These are phyloP conservation scores for Trichosporon sp. DNA, from an alignment of 1,284 basidiomycete genomes.

Conservation along the genomic window DNA sequence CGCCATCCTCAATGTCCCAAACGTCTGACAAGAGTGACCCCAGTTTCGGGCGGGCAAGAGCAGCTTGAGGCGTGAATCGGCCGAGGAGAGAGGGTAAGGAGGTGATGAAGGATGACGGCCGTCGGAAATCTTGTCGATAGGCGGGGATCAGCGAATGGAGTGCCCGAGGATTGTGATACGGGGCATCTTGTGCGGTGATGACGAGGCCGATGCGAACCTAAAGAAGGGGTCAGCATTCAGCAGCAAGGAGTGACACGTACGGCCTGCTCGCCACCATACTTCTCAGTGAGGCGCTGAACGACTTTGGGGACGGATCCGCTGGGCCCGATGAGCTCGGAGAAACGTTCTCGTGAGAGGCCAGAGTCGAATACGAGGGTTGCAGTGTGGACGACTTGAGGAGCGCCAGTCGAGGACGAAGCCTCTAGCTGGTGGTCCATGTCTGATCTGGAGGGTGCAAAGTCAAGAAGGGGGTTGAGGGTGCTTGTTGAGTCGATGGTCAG, in stretches of 20 bases:
- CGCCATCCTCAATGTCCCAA: slow-evolving; percentile 35
- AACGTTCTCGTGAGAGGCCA: slow-evolving; percentile 42
- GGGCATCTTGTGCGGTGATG: slow-evolving; percentile 32
- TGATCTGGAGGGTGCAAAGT: not conserved
- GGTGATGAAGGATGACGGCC: slow-evolving; percentile 44
- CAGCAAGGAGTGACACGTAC: slow-evolving; percentile 32
- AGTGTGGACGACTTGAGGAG: slow-evolving; percentile 31
- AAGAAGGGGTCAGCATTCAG: not conserved
- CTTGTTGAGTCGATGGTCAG: not conserved
- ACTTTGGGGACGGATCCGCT: slow-evolving; percentile 50
- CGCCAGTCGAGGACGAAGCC: slow-evolving; percentile 41
- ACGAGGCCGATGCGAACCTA: slow-evolving; percentile 34
- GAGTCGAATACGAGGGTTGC: slow-evolving; percentile 50
- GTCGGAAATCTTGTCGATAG: slow-evolving; percentile 36
- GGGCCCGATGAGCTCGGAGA: slow-evolving; percentile 42
- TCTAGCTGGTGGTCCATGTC: slow-evolving; percentile 42
- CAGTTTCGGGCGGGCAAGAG: slow-evolving; percentile 19
- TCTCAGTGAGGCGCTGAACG: slow-evolving; percentile 51
- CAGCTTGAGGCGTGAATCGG: slow-evolving; percentile 32
- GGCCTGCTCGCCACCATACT: slow-evolving; percentile 42
- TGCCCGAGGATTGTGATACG: slow-evolving; percentile 29
- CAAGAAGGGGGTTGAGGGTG: not conserved
- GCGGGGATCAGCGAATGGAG: slow-evolving; percentile 31
- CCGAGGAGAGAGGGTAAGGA: slow-evolving; percentile 39
- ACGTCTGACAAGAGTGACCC: slow-evolving; percentile 30